Conservation (phyloP, 2,329 filamentous ascomycete species). For the Diplodia corticola region DNA sequence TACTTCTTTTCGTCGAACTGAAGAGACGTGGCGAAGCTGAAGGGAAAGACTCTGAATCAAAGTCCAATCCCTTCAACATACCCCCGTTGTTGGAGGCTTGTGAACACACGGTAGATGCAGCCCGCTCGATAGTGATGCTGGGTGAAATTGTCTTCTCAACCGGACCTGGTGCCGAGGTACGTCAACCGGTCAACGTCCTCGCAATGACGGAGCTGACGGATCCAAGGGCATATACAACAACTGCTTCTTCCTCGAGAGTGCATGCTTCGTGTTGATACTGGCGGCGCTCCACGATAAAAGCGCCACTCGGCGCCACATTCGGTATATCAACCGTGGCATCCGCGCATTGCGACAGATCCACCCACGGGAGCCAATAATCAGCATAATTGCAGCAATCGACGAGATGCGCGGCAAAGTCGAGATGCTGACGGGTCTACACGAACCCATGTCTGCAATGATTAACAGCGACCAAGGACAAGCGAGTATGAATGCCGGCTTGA, state of each 20-base stretch:
- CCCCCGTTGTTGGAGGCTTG: slow-evolving; percentile 21
- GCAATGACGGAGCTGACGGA: too few relatives aligned
- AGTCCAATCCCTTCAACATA: slow-evolving; percentile 18
- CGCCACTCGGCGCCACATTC: slow-evolving; percentile 13
- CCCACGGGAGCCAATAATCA: slow-evolving; percentile 9
- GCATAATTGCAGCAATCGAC: slow-evolving; percentile 18
- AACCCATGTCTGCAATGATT: neutral
- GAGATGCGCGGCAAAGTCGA: slow-evolving; percentile 15
- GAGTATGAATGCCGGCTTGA: neutral
- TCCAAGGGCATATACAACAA: slow-evolving; percentile 18
- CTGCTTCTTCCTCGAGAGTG: slow-evolving; percentile 21
- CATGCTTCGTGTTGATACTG: slow-evolving; percentile 20
- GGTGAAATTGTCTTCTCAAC: slow-evolving; percentile 9
- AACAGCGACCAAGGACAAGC: neutral
- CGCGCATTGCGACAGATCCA: slow-evolving; percentile 10
- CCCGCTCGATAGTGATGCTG: slow-evolving; percentile 16
- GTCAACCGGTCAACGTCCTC: neutral
- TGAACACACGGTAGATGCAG: slow-evolving; percentile 19
- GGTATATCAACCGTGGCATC: slow-evolving; percentile 20
- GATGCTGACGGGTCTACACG: neutral
- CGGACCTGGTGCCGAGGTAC: slow-evolving; percentile 8
- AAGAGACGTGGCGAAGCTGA: slow-evolving; percentile 19
- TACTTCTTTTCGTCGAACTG: slow-evolving; percentile 19
- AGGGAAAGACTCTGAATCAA: neutral
- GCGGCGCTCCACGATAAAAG: slow-evolving; percentile 15